A percentile compares a stretch with the other conserved stretches of the same genome.
These are phyloP conservation scores for Mortierella sp. DNA, from an alignment of 371 early-diverging fungal genomes.

Conservation along the genomic window DNA sequence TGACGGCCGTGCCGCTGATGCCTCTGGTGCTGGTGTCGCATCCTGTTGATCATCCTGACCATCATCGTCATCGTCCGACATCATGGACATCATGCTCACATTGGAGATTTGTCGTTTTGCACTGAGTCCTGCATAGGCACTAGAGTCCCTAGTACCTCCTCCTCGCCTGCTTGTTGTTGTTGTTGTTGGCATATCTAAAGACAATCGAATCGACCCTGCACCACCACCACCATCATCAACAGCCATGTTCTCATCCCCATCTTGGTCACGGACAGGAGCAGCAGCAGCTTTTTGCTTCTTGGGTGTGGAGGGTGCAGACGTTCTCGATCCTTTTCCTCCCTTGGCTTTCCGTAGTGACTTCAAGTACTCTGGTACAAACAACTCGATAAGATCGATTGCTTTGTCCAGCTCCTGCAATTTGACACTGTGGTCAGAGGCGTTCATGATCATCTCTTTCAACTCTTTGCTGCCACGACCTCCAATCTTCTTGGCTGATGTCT, in stretches of 20 bases:
- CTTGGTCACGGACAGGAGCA: neutral
- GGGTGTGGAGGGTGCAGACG: constrained; percentile 9
- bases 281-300: constrained; percentile 17
- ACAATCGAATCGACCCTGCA: neutral
- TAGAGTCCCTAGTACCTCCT: neutral
- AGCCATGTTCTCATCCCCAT: neutral
- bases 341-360: constrained; percentile 20
- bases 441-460: constrained; percentile 36
- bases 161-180: neutral
- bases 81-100: constrained; percentile 34
- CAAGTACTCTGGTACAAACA: constrained; percentile 11
- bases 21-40: neutral
- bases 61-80: constrained; percentile 21
- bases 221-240: neutral
- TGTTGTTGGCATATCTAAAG: neutral
- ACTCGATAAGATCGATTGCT: constrained; percentile 37
- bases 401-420: constrained; percentile 38
- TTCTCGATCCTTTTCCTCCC: neutral
- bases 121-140: constrained; percentile 3
- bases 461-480: constrained; percentile 44
- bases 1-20: constrained; percentile 7
- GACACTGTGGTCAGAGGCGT: constrained; percentile 31
- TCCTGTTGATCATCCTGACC: constrained; percentile 2
- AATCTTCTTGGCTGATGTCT: constrained; percentile 22
- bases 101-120: constrained; percentile 43